Conservation (phyloP, 441 rosid species). For the Sinapis alba region DNA sequence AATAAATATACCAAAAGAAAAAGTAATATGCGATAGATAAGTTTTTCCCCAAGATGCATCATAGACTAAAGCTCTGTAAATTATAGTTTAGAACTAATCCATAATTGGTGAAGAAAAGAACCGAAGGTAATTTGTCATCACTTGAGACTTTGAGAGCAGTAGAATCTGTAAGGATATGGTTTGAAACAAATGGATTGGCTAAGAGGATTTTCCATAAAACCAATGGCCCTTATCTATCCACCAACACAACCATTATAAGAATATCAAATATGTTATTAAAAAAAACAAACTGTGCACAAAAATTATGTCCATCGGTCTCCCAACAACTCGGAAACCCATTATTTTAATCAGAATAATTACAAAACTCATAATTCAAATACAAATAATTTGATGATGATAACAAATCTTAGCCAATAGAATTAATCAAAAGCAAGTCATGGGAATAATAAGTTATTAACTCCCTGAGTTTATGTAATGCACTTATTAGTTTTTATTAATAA, state of each 20-base stretch:
- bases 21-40: not conserved
- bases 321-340: constrained; percentile 3
- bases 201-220: not conserved
- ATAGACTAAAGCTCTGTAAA: not conserved
- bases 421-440: not conserved
- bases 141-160: not conserved
- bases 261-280: not conserved
- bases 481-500: not conserved
- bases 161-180: not conserved
- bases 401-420: not conserved
- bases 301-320: constrained; percentile 3
- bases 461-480: not conserved
- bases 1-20: not conserved
- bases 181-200: not conserved
- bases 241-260: constrained; percentile 1
- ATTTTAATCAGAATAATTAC: not conserved
- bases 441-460: not conserved
- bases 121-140: not conserved
- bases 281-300: not conserved
- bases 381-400: not conserved
- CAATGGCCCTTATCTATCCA: constrained; percentile 10
- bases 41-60: not conserved
- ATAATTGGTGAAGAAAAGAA: not conserved
- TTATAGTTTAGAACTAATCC: not conserved
- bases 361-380: not conserved